phyloP scores from a whole-genome alignment of 2,329 filamentous ascomycete genomes.

The Stagonosporopsis rhizophila region DNA sequence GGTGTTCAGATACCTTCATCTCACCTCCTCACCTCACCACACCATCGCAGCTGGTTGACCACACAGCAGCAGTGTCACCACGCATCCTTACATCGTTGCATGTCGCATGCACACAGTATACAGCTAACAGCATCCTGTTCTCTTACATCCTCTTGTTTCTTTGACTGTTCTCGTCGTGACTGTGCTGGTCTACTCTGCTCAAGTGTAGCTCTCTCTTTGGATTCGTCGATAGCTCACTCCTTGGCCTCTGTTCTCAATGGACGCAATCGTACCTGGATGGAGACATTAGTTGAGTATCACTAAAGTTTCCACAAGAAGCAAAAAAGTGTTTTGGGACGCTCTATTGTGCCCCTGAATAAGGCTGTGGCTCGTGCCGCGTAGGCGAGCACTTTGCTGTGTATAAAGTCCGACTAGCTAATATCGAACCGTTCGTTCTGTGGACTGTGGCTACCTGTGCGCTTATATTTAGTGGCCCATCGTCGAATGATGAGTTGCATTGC shows the following conservation, averaged over 20 bases:
- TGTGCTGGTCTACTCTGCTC: no score
- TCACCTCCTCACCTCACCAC: no score
- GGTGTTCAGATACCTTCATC: no score
- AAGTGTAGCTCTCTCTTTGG: no score
- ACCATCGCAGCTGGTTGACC: no score
- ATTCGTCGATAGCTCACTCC: not conserved
- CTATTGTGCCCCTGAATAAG: not conserved
- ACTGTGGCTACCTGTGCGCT: constrained; percentile 12
- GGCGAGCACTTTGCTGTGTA: constrained; percentile 11
- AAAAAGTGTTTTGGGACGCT: not conserved
- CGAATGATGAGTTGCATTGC: not conserved
- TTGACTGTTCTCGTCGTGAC: no score
- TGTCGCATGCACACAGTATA: no score
- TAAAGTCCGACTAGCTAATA: constrained; percentile 3
- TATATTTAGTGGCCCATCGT: constrained; percentile 3
- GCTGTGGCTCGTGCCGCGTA: constrained; percentile 15
- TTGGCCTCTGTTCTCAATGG: not conserved
- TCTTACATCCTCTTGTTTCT: no score
- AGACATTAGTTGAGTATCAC: not conserved
- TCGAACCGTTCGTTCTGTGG: constrained; percentile 7
- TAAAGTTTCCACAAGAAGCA: not conserved
- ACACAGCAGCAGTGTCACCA: no score
- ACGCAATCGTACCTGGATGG: not conserved
- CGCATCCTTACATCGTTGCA: no score
- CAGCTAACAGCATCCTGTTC: no score